Percentiles rank a stretch among this genome's conserved stretches.
Conservation (phyloP, 768 basidiomycete species). For the Rhizopogon vinicolor region DNA sequence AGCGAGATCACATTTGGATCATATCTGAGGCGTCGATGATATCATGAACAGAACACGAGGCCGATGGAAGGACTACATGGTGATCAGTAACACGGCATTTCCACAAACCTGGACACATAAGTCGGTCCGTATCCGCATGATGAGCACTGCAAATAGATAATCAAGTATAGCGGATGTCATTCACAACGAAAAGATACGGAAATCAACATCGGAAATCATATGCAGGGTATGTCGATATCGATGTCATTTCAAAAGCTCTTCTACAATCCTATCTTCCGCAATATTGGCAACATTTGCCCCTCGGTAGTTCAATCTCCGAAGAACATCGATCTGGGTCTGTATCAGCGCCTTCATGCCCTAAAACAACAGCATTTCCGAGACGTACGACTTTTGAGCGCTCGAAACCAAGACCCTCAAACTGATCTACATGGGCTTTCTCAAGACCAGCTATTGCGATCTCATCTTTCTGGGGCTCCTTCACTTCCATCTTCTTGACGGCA, state of each 20-base stretch:
- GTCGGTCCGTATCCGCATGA: constrained; percentile 9
- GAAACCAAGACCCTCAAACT: constrained; percentile 83
- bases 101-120: background rate
- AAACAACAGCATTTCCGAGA: constrained; percentile 14
- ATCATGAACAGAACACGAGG: background rate
- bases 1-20: background rate
- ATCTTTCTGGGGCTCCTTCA: constrained; percentile 29
- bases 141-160: constrained; percentile 3
- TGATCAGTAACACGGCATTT: background rate
- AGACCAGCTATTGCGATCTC: constrained; percentile 74
- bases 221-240: constrained; percentile 21
- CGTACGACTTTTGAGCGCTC: constrained; percentile 80
- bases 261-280: constrained; percentile 77
- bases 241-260: constrained; percentile 71
- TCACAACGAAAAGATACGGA: constrained; percentile 19
- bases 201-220: constrained; percentile 14
- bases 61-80: background rate
- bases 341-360: constrained; percentile 2
- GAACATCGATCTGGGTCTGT: constrained; percentile 69
- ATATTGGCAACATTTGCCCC: constrained; percentile 78
- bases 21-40: background rate
- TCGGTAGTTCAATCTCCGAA: constrained; percentile 84
- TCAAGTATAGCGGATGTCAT: constrained; percentile 11
- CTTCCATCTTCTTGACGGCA: constrained; percentile 33
- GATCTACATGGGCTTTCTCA: constrained; percentile 76